Evolutionary conservation across 2,329 filamentous ascomycete genomes (phyloP), one percentile per base, ranked within the genome.

Genomic region (Fusarium pseudocircinatum): DNA sequence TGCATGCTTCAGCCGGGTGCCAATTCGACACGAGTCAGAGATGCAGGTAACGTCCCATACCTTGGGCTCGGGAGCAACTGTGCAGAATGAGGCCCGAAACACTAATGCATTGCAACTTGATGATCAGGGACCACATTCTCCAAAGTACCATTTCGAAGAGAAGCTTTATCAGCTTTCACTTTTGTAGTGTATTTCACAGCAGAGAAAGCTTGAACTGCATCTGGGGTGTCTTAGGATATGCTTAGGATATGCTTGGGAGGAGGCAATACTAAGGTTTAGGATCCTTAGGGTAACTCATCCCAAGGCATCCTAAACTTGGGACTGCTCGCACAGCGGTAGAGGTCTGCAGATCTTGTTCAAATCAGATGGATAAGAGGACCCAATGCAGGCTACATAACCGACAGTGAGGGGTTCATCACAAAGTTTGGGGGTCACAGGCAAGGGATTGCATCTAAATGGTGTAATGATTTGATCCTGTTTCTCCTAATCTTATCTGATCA

Each of bases 401-500:
- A 18, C 18, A 61, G 39, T 64, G 62, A 50, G 46, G 62, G 61
- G 24, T 59, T 47, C 28, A 22, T 49, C 36, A 26, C 54, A 49
- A 16, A 36, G n/a, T 34, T 54, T 50, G 58, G 54, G 54, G 63
- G 63, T 60, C 47, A 62, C 50, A 60, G 34, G n/a, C 39, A 40
- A 43, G 40, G 16, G 34, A 69, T 47, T 43, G 28, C 49, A 53
- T 57, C 13, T 30, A 6, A n/a, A 42, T 61, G 39, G 63, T 56
- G 62, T 71, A 39, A 60, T 54, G 50, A 46, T 68, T 47, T 42
- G 63, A 40, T n/a, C 22, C 24, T 36, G 28, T 36, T 60, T 50
- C 43, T 53, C 22, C 36, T 65, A 53, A 72, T 72, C 69, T 72
- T 72, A 72, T 72, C 69, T 65, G 69, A 72, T 72, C 66, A 28